These are phyloP conservation scores for Cercophora sp. DNA, from an alignment of 495 filamentous ascomycete genomes.

Conservation along the genomic window DNA sequence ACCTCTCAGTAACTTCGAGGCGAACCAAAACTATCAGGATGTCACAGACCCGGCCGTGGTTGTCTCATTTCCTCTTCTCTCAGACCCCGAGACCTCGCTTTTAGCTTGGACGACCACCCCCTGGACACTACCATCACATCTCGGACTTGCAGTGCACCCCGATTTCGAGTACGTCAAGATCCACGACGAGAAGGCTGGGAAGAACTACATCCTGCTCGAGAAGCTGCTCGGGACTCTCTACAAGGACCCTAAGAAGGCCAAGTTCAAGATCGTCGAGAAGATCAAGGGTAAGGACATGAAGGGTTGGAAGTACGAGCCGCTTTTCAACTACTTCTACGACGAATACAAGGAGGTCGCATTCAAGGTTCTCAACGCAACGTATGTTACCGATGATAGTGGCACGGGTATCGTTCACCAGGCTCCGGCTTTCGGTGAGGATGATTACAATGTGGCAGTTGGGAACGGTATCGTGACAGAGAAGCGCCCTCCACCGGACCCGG, in stretches of 20 bases:
- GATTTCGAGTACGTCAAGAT: slow-evolving; percentile 95
- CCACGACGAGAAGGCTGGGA: slow-evolving; percentile 71
- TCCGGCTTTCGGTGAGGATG: slow-evolving; percentile 93
- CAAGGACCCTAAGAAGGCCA: slow-evolving; percentile 96
- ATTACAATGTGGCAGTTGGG: slow-evolving; percentile 81
- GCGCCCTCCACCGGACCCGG: slow-evolving; percentile 82
- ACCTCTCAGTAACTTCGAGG: slow-evolving; percentile 88
- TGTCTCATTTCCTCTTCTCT: slow-evolving; percentile 77
- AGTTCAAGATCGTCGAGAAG: slow-evolving; percentile 80
- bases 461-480: slow-evolving; percentile 72
- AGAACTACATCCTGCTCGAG: slow-evolving; percentile 85
- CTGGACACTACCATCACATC: slow-evolving; percentile 90
- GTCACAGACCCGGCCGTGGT: slow-evolving; percentile 90
- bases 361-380: slow-evolving; percentile 77
- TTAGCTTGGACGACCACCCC: slow-evolving; percentile 95
- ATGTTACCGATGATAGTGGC: slow-evolving; percentile 90
- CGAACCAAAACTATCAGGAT: slow-evolving; percentile 92
- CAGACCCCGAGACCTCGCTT: slow-evolving; percentile 70
- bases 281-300: slow-evolving; percentile 83
- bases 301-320: slow-evolving; percentile 87
- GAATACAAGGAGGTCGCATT: slow-evolving; percentile 96
- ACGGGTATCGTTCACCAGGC: slow-evolving; percentile 95
- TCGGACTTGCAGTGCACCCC: slow-evolving; percentile 75
- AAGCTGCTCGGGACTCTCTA: slow-evolving; percentile 80
- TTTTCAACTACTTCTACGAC: slow-evolving; percentile 91